Base-by-base conservation (phyloP, 2,329 filamentous ascomycete genomes). In the Cladosporium oxysporum region DNA sequence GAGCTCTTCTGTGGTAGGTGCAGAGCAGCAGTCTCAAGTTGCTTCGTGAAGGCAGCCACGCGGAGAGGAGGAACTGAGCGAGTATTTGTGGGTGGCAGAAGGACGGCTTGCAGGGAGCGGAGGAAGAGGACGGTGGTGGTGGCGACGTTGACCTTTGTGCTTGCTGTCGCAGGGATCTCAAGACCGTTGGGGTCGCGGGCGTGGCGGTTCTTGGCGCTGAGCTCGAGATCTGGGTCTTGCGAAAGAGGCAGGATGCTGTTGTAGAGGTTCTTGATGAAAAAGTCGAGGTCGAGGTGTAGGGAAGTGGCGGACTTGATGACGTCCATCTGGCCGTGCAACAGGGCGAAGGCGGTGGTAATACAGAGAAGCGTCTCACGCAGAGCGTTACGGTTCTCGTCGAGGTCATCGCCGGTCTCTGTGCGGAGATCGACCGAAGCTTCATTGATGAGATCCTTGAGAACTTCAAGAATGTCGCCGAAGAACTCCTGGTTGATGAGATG, bases 401-500 rank as follows among this genome's bases (percentile, higher is more conserved):
- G 77, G 10, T 80, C 78, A 2, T 81, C 73, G 16, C 78, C 78
- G 0, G 84, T 83, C 18, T 73, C 76, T n/a, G 80, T 75, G 62
- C 81, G 76, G 21, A 79, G 74, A 16, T 84, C 83, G 16, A 73
- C 77, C 66, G 82, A 78, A 62, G 91, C 90, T 71, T 93, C 87
- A 4, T 88, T 87, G 72, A 98, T 94, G 53, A 99, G 86, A 69
- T 99, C 95, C 78, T 96, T 96, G 47, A 99, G 83, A 0, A 93
- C 94, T 79, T 98, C 95, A 12, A 99, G 86, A 33, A 99, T 84
- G 76, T 99, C 95, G 31, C 94, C 95, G 73, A 99, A 99, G 83
- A 99, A 98, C 76, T 99, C 92, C 76, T 99, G 93, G 81, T 99
- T 99, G 84, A 99, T 99, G 67, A 99, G 85, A 76, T 97, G 95